These are phyloP conservation scores for Alternaria sp. DNA, from an alignment of 2,329 filamentous ascomycete species.

Conservation along the genomic window DNA sequence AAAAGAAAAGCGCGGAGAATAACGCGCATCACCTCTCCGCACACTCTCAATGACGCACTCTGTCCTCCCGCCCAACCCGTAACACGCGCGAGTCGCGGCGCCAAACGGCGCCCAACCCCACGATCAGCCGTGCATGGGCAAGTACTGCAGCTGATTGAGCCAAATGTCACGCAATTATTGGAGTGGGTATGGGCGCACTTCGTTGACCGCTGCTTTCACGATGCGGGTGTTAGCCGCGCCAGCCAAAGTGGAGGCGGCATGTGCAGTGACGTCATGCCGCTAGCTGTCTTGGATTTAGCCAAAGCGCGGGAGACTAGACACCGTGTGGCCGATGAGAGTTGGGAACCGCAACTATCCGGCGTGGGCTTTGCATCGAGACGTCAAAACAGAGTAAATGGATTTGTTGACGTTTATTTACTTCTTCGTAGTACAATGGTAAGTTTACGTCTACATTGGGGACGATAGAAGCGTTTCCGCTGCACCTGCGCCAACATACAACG, in stretches of 20 bases:
- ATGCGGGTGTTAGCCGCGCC: conserved; percentile 18
- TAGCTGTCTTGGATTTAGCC: conserved; percentile 2
- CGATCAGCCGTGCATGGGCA: conserved; percentile 27
- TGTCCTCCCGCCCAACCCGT: conserved; percentile 10
- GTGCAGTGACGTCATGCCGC: conserved; percentile 21
- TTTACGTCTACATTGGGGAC: not conserved
- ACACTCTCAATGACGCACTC: conserved; percentile 32
- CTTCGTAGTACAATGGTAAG: not conserved
- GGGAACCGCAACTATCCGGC: not conserved
- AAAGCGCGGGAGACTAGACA: conserved; percentile 8
- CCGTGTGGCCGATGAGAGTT: not conserved
- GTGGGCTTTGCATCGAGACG: not conserved
- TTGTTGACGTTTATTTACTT: not conserved
- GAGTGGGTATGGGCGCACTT: conserved; percentile 15
- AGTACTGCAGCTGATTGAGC: conserved; percentile 29
- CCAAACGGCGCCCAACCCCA: conserved; percentile 14
- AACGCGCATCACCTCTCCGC: conserved; percentile 13
- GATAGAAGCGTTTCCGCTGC: not conserved
- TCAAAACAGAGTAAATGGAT: not conserved
- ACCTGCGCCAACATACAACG: not conserved
- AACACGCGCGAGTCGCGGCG: conserved; percentile 18
- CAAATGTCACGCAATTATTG: conserved; percentile 24
- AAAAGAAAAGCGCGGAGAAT: conserved; percentile 12
- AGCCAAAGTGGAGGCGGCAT: conserved; percentile 8
- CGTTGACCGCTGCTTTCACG: conserved; percentile 29